phyloP scores from a whole-genome alignment of 257 asterid genomes.

The Mentha longifolia region DNA sequence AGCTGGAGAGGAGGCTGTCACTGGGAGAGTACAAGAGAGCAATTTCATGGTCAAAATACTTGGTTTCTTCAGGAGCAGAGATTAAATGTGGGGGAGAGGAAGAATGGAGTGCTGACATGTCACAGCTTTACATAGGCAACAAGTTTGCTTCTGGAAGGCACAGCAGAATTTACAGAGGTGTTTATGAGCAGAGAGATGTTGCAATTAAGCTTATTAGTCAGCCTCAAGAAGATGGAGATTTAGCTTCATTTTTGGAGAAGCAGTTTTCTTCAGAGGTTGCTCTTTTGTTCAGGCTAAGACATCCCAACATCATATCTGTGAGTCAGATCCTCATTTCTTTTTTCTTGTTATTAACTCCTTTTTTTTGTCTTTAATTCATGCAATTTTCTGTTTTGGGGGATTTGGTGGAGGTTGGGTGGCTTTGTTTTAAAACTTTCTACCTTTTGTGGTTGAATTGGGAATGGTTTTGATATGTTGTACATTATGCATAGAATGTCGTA shows the following conservation, averaged over 20 bases:
- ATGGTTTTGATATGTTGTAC: slow-evolving; percentile 24
- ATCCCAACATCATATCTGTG: slow-evolving; percentile 93
- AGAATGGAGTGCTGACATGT: slow-evolving; percentile 98
- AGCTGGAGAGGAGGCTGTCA: slow-evolving; percentile 88
- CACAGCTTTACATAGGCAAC: slow-evolving; percentile 86
- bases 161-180: slow-evolving; percentile 91
- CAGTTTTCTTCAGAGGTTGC: slow-evolving; percentile 92
- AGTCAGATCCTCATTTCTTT: slow-evolving; percentile 37
- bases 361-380: neutral
- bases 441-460: slow-evolving; percentile 4
- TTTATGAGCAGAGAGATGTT: slow-evolving; percentile 83
- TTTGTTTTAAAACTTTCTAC: neutral
- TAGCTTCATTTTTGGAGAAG: slow-evolving; percentile 87
- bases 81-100: slow-evolving; percentile 75
- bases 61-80: slow-evolving; percentile 84
- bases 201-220: slow-evolving; percentile 96
- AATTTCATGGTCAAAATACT: slow-evolving; percentile 90
- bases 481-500: slow-evolving; percentile 20
- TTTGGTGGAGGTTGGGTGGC: neutral
- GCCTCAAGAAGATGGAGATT: slow-evolving; percentile 92
- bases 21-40: slow-evolving; percentile 92
- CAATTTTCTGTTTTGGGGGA: neutral
- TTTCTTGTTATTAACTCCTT: too few species aligned
- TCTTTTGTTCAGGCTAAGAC: slow-evolving; percentile 74
- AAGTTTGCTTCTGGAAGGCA: slow-evolving; percentile 95